phyloP scores from a whole-genome alignment of 768 basidiomycete species.

The Kwoniella sp. region DNA sequence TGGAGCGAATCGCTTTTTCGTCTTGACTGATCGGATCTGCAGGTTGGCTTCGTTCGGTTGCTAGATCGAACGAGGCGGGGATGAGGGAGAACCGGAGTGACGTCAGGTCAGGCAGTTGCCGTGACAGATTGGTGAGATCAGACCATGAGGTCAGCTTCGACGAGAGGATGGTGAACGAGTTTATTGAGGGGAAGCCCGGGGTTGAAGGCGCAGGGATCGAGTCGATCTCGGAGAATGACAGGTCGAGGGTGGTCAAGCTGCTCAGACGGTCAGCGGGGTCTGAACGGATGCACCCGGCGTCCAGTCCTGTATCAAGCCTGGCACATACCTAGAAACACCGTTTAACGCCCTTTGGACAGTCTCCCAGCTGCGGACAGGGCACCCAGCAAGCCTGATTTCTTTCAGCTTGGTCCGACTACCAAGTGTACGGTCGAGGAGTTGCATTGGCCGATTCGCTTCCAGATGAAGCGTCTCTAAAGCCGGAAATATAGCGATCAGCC shows the following conservation, averaged over 20 bases:
- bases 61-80: background rate
- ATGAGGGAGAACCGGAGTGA: slow-evolving; percentile 18
- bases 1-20: slow-evolving; percentile 21
- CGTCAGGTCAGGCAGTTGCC: slow-evolving; percentile 5
- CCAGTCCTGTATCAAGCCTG: background rate
- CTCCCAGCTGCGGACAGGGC: slow-evolving; percentile 28
- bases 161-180: slow-evolving; percentile 1
- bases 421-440: background rate
- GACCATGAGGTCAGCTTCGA: background rate
- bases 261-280: too few species aligned
- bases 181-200: background rate
- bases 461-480: slow-evolving; percentile 22
- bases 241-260: slow-evolving; percentile 5
- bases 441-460: slow-evolving; percentile 22
- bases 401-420: slow-evolving; percentile 6
- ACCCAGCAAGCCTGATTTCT: slow-evolving; percentile 31
- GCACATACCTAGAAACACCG: background rate
- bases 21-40: slow-evolving; percentile 12
- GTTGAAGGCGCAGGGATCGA: background rate
- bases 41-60: background rate
- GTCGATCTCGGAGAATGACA: slow-evolving; percentile 3
- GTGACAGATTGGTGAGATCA: slow-evolving; percentile 6
- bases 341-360: slow-evolving; percentile 3
- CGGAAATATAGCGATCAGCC: slow-evolving; percentile 7
- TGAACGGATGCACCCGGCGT: too few species aligned